Conservation (phyloP, 345 rosid genomes). For the Salix suchowensis region DNA sequence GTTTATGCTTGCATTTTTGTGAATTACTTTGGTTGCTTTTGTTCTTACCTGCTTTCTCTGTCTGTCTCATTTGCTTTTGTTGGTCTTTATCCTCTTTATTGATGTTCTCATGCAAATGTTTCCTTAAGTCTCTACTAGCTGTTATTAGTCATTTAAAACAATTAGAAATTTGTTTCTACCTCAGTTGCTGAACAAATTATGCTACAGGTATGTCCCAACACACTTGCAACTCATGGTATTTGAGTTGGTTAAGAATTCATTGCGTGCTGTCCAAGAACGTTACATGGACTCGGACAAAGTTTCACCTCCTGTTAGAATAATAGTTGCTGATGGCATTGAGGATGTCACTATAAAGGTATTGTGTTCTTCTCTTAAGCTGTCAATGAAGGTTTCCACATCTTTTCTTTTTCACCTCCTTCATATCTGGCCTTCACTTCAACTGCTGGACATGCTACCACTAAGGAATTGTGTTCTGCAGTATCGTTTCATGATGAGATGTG, state of each 20-base stretch:
- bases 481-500: neutral
- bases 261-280: slow-evolving; percentile 91
- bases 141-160: neutral
- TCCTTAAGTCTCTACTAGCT: neutral
- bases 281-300: slow-evolving; percentile 70
- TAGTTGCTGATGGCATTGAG: slow-evolving; percentile 94
- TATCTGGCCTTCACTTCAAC: neutral
- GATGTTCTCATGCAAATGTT: neutral
- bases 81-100: too few relatives aligned
- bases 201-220: slow-evolving; percentile 69
- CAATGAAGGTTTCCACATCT: neutral
- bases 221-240: slow-evolving; percentile 94
- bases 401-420: neutral
- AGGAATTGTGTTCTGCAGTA: neutral
- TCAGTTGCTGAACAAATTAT: neutral
- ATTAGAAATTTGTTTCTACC: neutral
- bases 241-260: slow-evolving; percentile 92
- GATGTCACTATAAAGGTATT: slow-evolving; percentile 89
- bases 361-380: neutral
- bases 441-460: neutral
- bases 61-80: neutral
- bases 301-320: slow-evolving; percentile 69
- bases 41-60: neutral
- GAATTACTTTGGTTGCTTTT: neutral
- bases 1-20: neutral